Evolutionary conservation across 2,329 filamentous ascomycete genomes (phyloP).

Genomic region (Exophiala calicioides): DNA sequence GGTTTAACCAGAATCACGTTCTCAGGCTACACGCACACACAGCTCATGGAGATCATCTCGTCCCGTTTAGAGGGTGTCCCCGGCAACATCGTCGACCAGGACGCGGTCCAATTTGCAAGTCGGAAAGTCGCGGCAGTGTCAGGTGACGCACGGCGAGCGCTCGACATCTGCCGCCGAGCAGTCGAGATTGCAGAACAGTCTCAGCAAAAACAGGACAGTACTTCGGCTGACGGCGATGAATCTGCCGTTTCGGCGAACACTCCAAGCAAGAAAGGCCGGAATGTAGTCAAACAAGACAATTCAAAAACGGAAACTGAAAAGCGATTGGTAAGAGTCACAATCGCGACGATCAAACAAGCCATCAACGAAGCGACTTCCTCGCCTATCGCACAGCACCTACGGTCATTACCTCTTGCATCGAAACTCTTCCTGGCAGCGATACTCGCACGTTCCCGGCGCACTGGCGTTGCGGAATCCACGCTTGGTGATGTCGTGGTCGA

Average conservation of each 20-base stretch:
- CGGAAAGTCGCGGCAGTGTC: constrained; percentile 96
- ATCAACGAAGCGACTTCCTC: constrained; percentile 94
- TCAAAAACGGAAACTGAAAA: constrained; percentile 30
- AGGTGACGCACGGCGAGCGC: constrained; percentile 84
- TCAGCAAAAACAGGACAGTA: constrained; percentile 44
- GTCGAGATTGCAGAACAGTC: constrained; percentile 92
- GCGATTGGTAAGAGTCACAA: constrained; percentile 69
- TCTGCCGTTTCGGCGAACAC: constrained; percentile 35
- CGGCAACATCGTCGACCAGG: constrained; percentile 84
- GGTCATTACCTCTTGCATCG: constrained; percentile 74
- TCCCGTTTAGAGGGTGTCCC: constrained; percentile 88
- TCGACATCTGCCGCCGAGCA: constrained; percentile 92
- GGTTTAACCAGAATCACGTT: constrained; percentile 94
- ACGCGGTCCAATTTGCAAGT: constrained; percentile 93
- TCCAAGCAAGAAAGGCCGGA: constrained; percentile 40
- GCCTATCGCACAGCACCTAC: constrained; percentile 85
- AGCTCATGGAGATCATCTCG: constrained; percentile 95
- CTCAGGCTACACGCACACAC: constrained; percentile 93
- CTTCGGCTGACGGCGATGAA: constrained; percentile 36
- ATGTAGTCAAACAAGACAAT: constrained; percentile 8
- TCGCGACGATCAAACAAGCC: constrained; percentile 87
- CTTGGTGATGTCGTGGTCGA: constrained; percentile 90
- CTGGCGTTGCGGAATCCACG: constrained; percentile 81
- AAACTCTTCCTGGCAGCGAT: constrained; percentile 86
- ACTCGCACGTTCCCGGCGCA: constrained; percentile 74